Percentiles rank a stretch among this genome's conserved stretches.
These are phyloP conservation scores for Thalassiosira pacifica DNA, from an alignment of 352 stramenopile genomes.

Conservation along the genomic window DNA sequence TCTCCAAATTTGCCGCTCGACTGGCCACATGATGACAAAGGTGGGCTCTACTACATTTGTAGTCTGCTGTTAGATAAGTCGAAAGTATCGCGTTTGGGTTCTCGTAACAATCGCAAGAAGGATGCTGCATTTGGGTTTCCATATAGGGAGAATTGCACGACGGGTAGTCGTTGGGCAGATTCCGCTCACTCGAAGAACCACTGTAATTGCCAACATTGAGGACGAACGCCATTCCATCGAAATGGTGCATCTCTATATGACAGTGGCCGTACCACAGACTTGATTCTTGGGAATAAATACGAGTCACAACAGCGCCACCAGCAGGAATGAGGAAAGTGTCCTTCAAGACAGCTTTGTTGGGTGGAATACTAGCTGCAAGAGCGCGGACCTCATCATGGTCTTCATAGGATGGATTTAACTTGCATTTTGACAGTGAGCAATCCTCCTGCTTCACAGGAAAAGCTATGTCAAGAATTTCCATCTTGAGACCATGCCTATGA, in stretches of 20 bases:
- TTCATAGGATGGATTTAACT: not conserved
- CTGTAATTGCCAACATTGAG: constrained; percentile 48
- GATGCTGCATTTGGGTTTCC: constrained; percentile 1
- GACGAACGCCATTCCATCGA: constrained; percentile 48
- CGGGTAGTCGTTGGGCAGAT: constrained; percentile 38
- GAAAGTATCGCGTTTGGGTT: constrained; percentile 25
- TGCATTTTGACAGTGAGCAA: constrained; percentile 23
- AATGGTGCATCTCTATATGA: constrained; percentile 35
- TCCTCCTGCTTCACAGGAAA: constrained; percentile 6
- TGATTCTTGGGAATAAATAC: constrained; percentile 17
- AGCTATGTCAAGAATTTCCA: constrained; percentile 34
- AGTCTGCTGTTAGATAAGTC: constrained; percentile 20
- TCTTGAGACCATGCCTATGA: not conserved
- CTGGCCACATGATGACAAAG: constrained; percentile 27
- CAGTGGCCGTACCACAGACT: constrained; percentile 41
- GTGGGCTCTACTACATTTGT: constrained; percentile 38
- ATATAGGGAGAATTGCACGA: constrained; percentile 18
- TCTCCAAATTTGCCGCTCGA: constrained; percentile 27
- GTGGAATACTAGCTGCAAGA: constrained; percentile 8
- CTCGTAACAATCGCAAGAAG: constrained; percentile 39
- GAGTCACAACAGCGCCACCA: constrained; percentile 36
- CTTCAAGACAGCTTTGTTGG: constrained; percentile 32
- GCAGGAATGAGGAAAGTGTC: constrained; percentile 52
- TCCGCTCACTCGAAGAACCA: not conserved
- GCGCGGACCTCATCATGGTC: not conserved